A percentile compares a stretch with the other conserved stretches of the same genome.
Evolutionary conservation across 345 rosid species (phyloP).

Genomic region (Angophora floribunda): DNA sequence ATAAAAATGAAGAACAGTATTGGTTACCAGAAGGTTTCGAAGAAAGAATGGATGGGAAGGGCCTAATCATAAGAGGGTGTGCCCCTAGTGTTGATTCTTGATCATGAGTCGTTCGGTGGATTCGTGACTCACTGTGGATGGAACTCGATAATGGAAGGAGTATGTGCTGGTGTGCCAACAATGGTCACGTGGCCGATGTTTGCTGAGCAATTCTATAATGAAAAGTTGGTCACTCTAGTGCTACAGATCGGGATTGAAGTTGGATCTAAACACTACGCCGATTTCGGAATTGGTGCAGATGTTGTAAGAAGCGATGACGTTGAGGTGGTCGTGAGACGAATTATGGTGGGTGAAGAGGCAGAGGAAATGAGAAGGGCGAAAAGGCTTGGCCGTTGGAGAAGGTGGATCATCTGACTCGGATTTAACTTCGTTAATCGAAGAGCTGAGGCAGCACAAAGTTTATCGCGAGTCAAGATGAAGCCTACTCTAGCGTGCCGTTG

Average conservation of each 20-base stretch:
- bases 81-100: constrained; percentile 13
- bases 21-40: constrained; percentile 4
- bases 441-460: not conserved
- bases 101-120: constrained; percentile 3
- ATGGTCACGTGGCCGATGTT: constrained; percentile 12
- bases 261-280: not conserved
- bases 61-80: constrained; percentile 2
- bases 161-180: constrained; percentile 12
- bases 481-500: not conserved
- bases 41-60: constrained; percentile 11
- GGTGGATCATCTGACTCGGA: constrained; percentile 17
- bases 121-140: constrained; percentile 19
- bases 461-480: not conserved
- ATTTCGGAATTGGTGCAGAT: not conserved
- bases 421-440: not conserved
- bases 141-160: constrained; percentile 14
- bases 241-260: not conserved
- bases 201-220: constrained; percentile 4
- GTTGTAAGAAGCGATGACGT: not conserved
- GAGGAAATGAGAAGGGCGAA: not conserved
- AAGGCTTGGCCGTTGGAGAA: constrained; percentile 4
- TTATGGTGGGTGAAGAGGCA: not conserved
- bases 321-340: not conserved
- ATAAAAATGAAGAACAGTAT: not conserved
- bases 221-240: not conserved